These are phyloP conservation scores for Cairneyella variabilis DNA, from an alignment of 495 filamentous ascomycete genomes.

Conservation along the genomic window DNA sequence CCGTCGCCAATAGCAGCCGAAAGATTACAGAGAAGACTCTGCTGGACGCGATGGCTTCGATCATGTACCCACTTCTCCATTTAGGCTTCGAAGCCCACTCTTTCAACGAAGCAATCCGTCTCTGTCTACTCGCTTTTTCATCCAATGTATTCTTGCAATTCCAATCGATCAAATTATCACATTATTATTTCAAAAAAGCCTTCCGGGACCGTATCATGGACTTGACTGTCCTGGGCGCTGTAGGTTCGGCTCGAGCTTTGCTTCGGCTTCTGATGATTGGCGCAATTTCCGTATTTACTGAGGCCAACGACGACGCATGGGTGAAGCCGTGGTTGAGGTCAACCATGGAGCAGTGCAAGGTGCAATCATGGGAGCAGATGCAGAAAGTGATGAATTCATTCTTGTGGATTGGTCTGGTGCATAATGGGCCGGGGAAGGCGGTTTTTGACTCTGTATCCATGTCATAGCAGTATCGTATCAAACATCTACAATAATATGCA, in stretches of 20 bases:
- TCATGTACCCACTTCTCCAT: neutral
- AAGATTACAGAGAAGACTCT: neutral
- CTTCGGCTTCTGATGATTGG: conserved; percentile 4
- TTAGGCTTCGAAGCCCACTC: neutral
- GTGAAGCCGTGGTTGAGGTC: neutral
- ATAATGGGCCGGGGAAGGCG: neutral
- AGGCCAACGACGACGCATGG: neutral
- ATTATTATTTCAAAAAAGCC: neutral
- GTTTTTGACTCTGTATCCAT: neutral
- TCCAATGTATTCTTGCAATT: neutral
- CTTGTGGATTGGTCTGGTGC: conserved; percentile 1
- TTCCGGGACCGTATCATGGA: neutral
- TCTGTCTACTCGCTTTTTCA: neutral
- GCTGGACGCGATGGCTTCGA: neutral
- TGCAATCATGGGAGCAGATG: neutral
- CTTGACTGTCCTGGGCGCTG: neutral
- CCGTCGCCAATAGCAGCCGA: neutral
- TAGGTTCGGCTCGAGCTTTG: neutral
- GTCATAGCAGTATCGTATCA: no score
- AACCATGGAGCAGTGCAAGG: neutral
- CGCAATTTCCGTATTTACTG: neutral
- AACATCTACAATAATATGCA: no score
- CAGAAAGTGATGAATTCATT: neutral
- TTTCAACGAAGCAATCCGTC: neutral
- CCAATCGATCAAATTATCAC: neutral